A percentile compares a stretch with the other conserved stretches of the same genome.
Evolutionary conservation across 768 basidiomycete species (phyloP).

Genomic region (Lepiota brunneoincarnata): DNA sequence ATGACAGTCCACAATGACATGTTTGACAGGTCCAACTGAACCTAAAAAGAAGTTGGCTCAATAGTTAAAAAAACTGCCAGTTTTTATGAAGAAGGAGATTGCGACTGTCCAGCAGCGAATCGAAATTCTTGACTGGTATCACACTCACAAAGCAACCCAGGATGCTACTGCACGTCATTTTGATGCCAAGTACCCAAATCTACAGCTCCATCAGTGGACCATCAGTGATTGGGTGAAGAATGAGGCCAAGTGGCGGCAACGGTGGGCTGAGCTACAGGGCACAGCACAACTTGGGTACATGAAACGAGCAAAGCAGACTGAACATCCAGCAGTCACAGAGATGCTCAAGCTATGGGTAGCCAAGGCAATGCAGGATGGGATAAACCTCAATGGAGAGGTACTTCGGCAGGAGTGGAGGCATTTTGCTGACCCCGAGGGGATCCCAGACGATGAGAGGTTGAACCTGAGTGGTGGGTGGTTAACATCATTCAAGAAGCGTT

Average conservation of each 20-base stretch:
- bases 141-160: constrained; percentile 30
- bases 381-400: constrained; percentile 33
- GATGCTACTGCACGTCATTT: constrained; percentile 28
- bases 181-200: constrained; percentile 26
- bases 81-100: too few species aligned
- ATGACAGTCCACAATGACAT: too few species aligned
- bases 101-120: constrained; percentile 31
- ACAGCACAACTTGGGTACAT: constrained; percentile 4
- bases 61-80: too few species aligned
- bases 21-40: too few species aligned
- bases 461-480: constrained; percentile 35
- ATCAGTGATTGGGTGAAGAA: constrained; percentile 32
- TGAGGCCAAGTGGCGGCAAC: constrained; percentile 20
- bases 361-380: constrained; percentile 27
- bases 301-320: constrained; percentile 25
- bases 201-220: constrained; percentile 29
- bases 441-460: constrained; percentile 30
- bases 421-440: constrained; percentile 29
- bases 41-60: too few species aligned
- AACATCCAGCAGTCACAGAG: constrained; percentile 30
- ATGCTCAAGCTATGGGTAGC: constrained; percentile 35
- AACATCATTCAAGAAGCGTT: constrained; percentile 19
- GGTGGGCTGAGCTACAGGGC: constrained; percentile 16
- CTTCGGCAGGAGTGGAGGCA: constrained; percentile 29
- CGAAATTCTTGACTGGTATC: constrained; percentile 34